Evolutionary conservation across 2,329 filamentous ascomycete genomes (phyloP).

Genomic region (Claviceps purpurea): DNA sequence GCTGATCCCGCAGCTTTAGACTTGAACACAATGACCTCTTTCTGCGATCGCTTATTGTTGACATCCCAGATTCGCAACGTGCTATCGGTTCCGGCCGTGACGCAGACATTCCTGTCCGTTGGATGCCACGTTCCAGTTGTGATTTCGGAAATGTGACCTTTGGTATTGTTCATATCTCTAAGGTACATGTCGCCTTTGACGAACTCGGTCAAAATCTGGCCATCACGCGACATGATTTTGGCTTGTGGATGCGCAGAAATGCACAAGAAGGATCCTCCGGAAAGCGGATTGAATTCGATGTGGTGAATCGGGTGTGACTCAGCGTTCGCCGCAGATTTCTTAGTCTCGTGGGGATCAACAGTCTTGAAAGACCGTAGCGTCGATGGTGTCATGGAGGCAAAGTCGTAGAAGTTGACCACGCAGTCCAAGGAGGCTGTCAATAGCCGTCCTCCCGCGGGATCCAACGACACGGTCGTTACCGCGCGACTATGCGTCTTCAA

Average conservation of each 20-base stretch:
- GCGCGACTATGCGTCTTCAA: conserved; percentile 86
- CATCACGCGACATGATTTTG: conserved; percentile 79
- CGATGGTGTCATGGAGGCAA: conserved; percentile 87
- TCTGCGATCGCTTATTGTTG: conserved; percentile 79
- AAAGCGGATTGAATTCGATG: conserved; percentile 72
- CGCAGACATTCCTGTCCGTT: conserved; percentile 67
- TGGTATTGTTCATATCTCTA: conserved; percentile 93
- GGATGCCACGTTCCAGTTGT: conserved; percentile 87
- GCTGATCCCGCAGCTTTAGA: conserved; percentile 78
- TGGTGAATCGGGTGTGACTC: conserved; percentile 85
- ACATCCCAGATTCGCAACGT: conserved; percentile 95
- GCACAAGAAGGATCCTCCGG: conserved; percentile 70
- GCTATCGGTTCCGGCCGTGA: conserved; percentile 88
- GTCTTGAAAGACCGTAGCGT: conserved; percentile 89
- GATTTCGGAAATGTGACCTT: conserved; percentile 87
- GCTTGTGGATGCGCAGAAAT: conserved; percentile 82
- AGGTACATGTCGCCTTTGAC: conserved; percentile 98
- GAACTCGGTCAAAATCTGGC: conserved; percentile 73
- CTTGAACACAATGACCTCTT: conserved; percentile 91
- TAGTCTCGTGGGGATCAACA: conserved; percentile 72
- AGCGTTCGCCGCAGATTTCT: conserved; percentile 49
- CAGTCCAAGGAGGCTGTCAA: conserved; percentile 88
- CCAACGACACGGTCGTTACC: conserved; percentile 71
- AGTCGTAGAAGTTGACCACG: conserved; percentile 85
- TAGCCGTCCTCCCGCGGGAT: conserved; percentile 72